Percentiles rank a stretch among this genome's conserved stretches.
Conservation (phyloP, 805 yeast genomes). For the Ogataea methylovora region DNA sequence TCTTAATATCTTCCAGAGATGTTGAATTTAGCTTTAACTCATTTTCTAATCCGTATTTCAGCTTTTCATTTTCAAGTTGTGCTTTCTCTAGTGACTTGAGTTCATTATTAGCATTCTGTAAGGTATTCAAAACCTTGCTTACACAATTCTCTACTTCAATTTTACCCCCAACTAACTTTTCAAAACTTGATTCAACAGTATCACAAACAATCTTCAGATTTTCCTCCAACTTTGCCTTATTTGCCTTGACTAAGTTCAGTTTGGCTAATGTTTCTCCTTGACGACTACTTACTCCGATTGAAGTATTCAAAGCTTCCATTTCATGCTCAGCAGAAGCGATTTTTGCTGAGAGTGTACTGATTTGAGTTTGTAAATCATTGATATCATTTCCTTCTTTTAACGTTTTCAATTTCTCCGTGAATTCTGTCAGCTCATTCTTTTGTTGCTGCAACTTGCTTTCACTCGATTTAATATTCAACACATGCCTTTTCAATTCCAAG, state of each 20-base stretch:
- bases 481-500: conserved; percentile 26
- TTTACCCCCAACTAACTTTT: conserved; percentile 1
- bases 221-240: conserved; percentile 14
- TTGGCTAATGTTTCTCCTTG: conserved; percentile 56
- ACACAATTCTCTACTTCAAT: not conserved
- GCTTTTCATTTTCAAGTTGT: conserved; percentile 4
- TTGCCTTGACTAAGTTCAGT: conserved; percentile 36
- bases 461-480: conserved; percentile 31
- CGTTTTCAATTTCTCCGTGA: conserved; percentile 26
- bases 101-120: conserved; percentile 4
- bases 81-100: conserved; percentile 5
- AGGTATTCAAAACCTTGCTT: not conserved
- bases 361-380: conserved; percentile 23
- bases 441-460: conserved; percentile 43
- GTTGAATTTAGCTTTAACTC: not conserved
- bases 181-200: conserved; percentile 1
- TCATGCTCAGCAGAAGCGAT: conserved; percentile 32
- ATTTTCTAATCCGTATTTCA: not conserved
- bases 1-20: conserved; percentile 2
- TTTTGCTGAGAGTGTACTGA: conserved; percentile 30
- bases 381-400: conserved; percentile 23
- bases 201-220: conserved; percentile 4
- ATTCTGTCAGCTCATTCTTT: conserved; percentile 30
- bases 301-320: conserved; percentile 45
- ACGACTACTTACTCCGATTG: conserved; percentile 43